Evolutionary conservation across 805 yeast species (phyloP), one percentile per base, ranked within the genome.

Genomic region (Nakazawaea anatomiae): DNA sequence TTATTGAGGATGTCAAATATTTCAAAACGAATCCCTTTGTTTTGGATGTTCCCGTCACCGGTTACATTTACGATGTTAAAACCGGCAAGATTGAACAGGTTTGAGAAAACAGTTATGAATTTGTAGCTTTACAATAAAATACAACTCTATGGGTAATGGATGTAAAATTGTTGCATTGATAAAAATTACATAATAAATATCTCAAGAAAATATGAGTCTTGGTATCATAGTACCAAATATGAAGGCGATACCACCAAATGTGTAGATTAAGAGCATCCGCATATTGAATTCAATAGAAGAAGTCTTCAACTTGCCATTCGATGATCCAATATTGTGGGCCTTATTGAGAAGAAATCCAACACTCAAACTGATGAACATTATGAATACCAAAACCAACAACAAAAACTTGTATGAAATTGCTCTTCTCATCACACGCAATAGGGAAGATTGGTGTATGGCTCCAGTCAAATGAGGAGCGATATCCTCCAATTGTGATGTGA

Each of bases 41-140:
- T 1, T 55, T 64, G 41, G 69, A 70, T 53, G 71, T 69, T 10
- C 72, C 73, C 6, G 56, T 70, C 32, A 56, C 69, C 14, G 75
- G 75, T 1, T 71, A 70, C 43, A 56, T 69, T 40, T 71, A 71
- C 47, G 71, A 70, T 49, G 74, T 70, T 30, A 63, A 64, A 54
- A 61, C 62, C 4, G 75, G 75, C 8, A 51, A 47, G 40, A 62
- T 69, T 52, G 57, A 54, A n/a, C 60, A 60, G 53, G 66, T 68
- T 29, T 38, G 18, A 38, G 9, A 10, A 10, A 34, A 2, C 3
- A 34, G 9, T 10, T 34, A 9, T 34, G 9, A 38, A 32, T 32
- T 32, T 32, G 35, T 32, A 9, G 8, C 11, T 32, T 32, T 8
- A 32, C 3, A 8, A 32, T 9, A 11, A 32, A 11, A 3, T 32